Evolutionary conservation across 768 basidiomycete species (phyloP), one percentile per base, ranked within the genome.

Genomic region (Hebeloma cylindrosporum): DNA sequence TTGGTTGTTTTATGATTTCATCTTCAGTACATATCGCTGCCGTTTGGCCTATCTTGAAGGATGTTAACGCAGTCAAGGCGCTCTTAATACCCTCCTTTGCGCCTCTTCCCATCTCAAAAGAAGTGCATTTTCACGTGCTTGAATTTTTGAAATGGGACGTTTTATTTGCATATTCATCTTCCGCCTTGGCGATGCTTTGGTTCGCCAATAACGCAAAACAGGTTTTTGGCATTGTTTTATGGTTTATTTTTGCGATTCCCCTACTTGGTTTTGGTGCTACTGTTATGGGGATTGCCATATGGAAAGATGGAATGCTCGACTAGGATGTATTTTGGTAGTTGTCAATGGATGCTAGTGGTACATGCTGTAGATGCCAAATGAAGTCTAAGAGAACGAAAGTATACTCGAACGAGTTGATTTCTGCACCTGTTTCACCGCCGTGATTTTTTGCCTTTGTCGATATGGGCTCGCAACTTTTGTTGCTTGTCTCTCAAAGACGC

Each of bases 401-500:
- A n/a, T n/a, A n/a, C n/a, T n/a, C n/a, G n/a, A n/a, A n/a, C n/a
- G n/a, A n/a, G n/a, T n/a, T n/a, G n/a, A n/a, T n/a, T n/a, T n/a
- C n/a, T n/a, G n/a, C n/a, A n/a, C n/a, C n/a, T 30, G 25, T 53
- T 33, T 53, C 49, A 65, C 38, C 59, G 61, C 44, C 62, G 63
- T 22, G 63, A 63, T 45, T 72, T 89, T 67, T 88, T 91, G 26
- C 78, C 72, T 51, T 72, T 77, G 5, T 85, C 79, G 37, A 89
- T 87, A 61, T 91, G 89, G 47, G 80, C 82, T 40, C 88, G 69
- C 54, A 91, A 59, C 62, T 80, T 83, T 56, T 76, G 81, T 63
- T 93, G 90, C 64, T 92, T 93, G 48, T 92, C 85, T 53, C 82
- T 73, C 56, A 93, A 63, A 1, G 83, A 86, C 17, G 82, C 83